Base-by-base conservation (phyloP, 2,329 filamentous ascomycete species). In the Xylariaceae sp. region DNA sequence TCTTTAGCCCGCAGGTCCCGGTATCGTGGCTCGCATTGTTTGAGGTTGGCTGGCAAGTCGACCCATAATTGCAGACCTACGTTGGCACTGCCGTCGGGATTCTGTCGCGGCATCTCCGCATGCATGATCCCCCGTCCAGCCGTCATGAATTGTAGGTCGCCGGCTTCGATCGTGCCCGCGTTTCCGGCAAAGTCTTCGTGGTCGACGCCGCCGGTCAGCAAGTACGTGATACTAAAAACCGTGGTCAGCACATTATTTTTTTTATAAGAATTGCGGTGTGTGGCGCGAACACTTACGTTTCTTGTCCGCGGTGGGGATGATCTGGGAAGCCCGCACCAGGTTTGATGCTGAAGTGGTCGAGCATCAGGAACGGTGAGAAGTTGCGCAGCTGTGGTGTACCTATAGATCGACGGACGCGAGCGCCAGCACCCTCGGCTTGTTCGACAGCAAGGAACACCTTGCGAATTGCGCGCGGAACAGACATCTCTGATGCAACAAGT, bases 131-230 rank as follows among this genome's bases (percentile, higher is more conserved):
- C 94, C 17, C 83, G 81, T 3, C 94, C 94, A 1, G 94, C 94
- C 0, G 94, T 97, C 95, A 98, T 98, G 81, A 98, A 98, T 73
- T 98, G 94, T 44, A 98, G 78, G 72, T 97, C 94, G n/a, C 94
- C 94, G 0, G 89, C 77, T 59, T 88, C 82, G 65, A 98, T 91
- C 3, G 90, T 95, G 56, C 94, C 95, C 46, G 83, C 83, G 77
- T 74, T 64, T 47, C 71, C 71, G 11, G 71, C 71, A 36, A 73
- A 74, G 57, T 74, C 71, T 50, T 73, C 71, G 58, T 74, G 71
- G 56, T 73, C 66, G 21, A 74, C 69, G 16, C 31, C 91, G 63
- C 94, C 94, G 12, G 83, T 78, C n/a, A 98, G 82, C 26, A 98
- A 81, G 73, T 97, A 97, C 41, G 63, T 63, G 21, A 65, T 65